Percentiles rank a stretch among this genome's conserved stretches.
These are phyloP conservation scores for Ensete glaucum DNA, from an alignment of 176 grass and related monocot species.

Conservation along the genomic window DNA sequence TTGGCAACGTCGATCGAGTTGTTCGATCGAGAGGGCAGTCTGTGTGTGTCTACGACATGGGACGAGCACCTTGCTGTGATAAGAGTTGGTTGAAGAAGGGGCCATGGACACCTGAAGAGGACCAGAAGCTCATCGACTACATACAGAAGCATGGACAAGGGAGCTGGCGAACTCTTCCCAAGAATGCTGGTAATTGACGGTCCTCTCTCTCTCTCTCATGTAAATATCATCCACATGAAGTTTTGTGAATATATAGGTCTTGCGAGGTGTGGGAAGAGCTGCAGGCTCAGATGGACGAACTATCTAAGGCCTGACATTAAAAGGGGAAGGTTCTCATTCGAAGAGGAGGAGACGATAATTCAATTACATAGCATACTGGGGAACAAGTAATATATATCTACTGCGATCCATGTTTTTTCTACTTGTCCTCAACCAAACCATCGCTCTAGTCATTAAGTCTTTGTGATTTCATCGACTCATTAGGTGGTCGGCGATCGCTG, in stretches of 20 bases:
- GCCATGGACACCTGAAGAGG: slow-evolving; percentile 5
- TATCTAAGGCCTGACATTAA: slow-evolving; percentile 6
- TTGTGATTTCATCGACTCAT: background rate
- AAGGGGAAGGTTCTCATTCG: slow-evolving; percentile 10
- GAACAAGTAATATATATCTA: background rate
- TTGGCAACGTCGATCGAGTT: background rate
- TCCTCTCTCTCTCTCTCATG: background rate
- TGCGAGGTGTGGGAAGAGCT: slow-evolving; percentile 6
- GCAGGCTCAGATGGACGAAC: slow-evolving; percentile 3
- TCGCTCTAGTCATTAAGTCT: too few species aligned
- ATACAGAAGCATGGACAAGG: background rate
- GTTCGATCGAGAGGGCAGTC: background rate
- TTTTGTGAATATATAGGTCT: background rate
- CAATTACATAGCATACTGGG: background rate
- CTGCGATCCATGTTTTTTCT: too few species aligned
- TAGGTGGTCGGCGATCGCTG: slow-evolving; percentile 5
- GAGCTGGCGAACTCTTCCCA: slow-evolving; percentile 1
- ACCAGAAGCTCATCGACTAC: slow-evolving; percentile 7
- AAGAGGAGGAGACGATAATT: slow-evolving; percentile 7
- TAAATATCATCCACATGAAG: too few species aligned
- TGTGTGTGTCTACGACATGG: background rate
- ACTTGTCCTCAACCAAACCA: too few species aligned
- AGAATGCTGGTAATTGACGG: background rate
- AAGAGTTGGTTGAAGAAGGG: slow-evolving; percentile 9
- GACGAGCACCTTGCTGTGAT: slow-evolving; percentile 4